Evolutionary conservation across 129 eudicot species (phyloP).

Genomic region (Lonicera japonica): DNA sequence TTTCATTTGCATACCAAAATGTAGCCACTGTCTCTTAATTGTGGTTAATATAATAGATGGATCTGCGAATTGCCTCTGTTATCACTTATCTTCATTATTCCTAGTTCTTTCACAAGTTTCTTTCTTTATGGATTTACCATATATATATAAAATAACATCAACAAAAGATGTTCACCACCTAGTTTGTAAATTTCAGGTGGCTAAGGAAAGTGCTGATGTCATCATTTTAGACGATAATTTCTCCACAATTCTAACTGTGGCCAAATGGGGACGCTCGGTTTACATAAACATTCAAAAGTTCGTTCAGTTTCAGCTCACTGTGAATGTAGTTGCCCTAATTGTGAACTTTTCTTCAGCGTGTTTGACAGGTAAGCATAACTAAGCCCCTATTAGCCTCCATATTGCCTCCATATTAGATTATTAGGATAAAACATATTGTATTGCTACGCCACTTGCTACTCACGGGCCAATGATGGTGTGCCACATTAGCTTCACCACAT

Average conservation of each 20-base stretch:
- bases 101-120: no score
- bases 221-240: constrained; percentile 87
- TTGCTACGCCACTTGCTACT: no score
- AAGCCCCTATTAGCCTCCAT: background rate
- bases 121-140: background rate
- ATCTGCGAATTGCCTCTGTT: no score
- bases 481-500: no score
- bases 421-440: no score
- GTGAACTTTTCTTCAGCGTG: constrained; percentile 96
- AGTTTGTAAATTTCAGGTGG: constrained; percentile 49
- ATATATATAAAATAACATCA: background rate
- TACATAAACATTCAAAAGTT: constrained; percentile 93
- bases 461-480: no score
- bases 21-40: no score
- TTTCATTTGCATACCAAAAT: background rate
- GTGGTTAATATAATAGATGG: no score
- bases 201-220: constrained; percentile 98
- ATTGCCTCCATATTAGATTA: no score
- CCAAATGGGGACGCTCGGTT: constrained; percentile 97
- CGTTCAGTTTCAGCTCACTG: constrained; percentile 95
- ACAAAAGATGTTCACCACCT: background rate
- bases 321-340: constrained; percentile 78
- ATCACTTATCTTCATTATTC: no score
- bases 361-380: constrained; percentile 60
- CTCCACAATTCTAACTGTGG: constrained; percentile 91